Evolutionary conservation across 805 yeast genomes (phyloP).

Genomic region (Sugiyamaella valdiviana): DNA sequence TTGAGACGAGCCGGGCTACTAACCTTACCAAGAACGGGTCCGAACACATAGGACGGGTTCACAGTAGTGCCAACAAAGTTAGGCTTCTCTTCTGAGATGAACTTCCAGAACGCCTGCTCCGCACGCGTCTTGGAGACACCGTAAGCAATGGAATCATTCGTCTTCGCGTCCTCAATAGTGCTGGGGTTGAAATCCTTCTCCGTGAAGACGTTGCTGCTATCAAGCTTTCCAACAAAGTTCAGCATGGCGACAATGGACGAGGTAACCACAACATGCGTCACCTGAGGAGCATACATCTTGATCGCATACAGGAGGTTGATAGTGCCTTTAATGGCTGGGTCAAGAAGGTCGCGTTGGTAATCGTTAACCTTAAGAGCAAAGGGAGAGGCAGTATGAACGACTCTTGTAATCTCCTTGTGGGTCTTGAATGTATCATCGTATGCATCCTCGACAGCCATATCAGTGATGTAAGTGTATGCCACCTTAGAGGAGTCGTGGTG

Average conservation of each 20-base stretch:
- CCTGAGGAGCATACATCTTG: constrained; percentile 34
- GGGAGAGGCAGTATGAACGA: constrained; percentile 41
- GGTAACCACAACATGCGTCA: constrained; percentile 40
- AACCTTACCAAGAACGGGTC: constrained; percentile 27
- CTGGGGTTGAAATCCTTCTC: constrained; percentile 31
- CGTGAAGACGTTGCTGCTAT: background rate
- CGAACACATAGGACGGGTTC: constrained; percentile 31
- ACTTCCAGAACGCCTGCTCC: constrained; percentile 52
- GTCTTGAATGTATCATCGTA: constrained; percentile 42
- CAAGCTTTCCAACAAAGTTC: background rate
- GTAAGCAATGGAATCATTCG: constrained; percentile 19
- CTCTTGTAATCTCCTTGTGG: constrained; percentile 33
- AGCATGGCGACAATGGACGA: constrained; percentile 34
- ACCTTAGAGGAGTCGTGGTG: background rate
- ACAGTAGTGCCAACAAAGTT: constrained; percentile 23
- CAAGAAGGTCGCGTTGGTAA: constrained; percentile 36
- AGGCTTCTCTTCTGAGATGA: constrained; percentile 31
- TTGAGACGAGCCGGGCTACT: constrained; percentile 22
- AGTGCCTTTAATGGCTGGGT: constrained; percentile 44
- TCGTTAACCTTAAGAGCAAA: constrained; percentile 24
- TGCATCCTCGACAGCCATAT: constrained; percentile 35
- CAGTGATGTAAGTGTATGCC: constrained; percentile 23
- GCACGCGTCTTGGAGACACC: constrained; percentile 45
- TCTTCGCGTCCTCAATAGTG: constrained; percentile 25
- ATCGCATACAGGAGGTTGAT: constrained; percentile 37